Percentiles rank a stretch among this genome's conserved stretches.
phyloP scores from a whole-genome alignment of 441 rosid species.

The Eutrema salsugineum region DNA sequence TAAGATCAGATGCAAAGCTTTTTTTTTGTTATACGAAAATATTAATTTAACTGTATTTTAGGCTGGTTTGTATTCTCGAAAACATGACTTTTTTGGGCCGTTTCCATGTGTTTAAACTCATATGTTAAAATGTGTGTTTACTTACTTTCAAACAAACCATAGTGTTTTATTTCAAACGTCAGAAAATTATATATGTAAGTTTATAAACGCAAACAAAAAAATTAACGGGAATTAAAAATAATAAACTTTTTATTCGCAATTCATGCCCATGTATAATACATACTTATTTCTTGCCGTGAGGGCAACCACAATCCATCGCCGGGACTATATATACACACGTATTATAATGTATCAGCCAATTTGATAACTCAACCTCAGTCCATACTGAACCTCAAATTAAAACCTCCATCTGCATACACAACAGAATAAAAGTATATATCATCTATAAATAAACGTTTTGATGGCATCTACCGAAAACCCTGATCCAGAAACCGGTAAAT shows the following conservation, averaged over 20 bases:
- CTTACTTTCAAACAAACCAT: no score
- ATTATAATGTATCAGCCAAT: background rate
- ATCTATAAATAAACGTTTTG: background rate
- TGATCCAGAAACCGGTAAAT: constrained; percentile 31
- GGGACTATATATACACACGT: background rate
- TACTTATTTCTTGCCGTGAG: constrained; percentile 20
- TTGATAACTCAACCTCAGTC: background rate
- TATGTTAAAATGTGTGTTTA: background rate
- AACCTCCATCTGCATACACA: background rate
- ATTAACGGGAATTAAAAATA: background rate
- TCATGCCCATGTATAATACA: background rate
- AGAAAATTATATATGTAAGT: background rate
- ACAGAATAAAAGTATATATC: background rate
- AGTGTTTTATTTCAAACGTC: no score
- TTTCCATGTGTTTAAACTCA: background rate
- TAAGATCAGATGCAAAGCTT: no score
- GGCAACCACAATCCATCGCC: constrained; percentile 2
- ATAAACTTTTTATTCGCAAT: background rate
- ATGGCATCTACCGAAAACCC: constrained; percentile 55
- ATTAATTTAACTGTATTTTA: no score
- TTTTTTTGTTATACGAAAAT: background rate
- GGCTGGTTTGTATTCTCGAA: background rate
- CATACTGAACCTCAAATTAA: background rate
- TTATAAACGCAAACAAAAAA: background rate
- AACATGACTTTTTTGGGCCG: background rate